Evolutionary conservation across 2,329 filamentous ascomycete species (phyloP), one percentile per base, ranked within the genome.

Genomic region (Pseudogymnoascus sp.): DNA sequence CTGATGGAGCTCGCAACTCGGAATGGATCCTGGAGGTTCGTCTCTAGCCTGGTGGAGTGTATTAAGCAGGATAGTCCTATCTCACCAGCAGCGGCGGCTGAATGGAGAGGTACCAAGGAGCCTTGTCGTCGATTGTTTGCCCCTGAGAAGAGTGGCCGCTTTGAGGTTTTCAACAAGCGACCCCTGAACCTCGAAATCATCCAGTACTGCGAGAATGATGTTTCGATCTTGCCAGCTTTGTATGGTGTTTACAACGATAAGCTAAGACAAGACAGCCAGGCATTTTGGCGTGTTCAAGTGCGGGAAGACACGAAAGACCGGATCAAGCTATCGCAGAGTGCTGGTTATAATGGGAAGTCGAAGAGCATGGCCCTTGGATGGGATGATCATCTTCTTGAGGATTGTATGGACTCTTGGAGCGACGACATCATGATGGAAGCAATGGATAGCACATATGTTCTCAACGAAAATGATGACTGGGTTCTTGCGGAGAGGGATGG

Each of bases 1-100:
- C 74, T 87, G 0, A 81, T 86, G 78, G 82, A 86, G 69, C 68
- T 80, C 3, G 82, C 78, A 0, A 69, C 70, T 0, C 71, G 78
- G 6, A 39, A 16, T n/a, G n/a, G n/a, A 11, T 16, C 39, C 0
- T 73, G 66, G 39, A 63, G 62, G 14, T 72, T 63, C 51, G 54
- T 80, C 1, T 67, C 64, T 13, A 76, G 78, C 0, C 70, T 82
- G 1, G 70, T 68, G 1, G 76, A 72, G 60, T 81, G 79, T 61
- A 76, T 79, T 16, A 69, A 74, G 36, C 63, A 8, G 10, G 73
- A 77, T 21, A 57, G 63, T 1, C 19, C 65, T 4, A 23, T 23
- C 4, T 23, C 23, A 2, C 23, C 23, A 23, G 4, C 23, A 23
- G n/a, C n/a, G n/a, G n/a, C n/a, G n/a, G n/a, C n/a, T n/a, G n/a